Conservation (phyloP, 768 basidiomycete species). For the Naganishia kalamii region DNA sequence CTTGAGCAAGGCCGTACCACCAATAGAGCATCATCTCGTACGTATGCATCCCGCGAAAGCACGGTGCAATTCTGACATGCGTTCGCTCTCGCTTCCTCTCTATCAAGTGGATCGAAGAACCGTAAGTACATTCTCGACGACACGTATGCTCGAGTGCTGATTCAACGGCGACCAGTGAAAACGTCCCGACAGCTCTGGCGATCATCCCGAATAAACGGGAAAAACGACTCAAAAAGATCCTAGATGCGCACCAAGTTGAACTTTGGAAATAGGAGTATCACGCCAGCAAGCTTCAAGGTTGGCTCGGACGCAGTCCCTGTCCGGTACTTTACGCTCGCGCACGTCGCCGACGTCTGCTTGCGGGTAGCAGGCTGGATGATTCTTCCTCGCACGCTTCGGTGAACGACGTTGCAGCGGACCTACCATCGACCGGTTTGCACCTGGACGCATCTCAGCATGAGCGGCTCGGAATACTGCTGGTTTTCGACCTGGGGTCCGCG, state of each 20-base stretch:
- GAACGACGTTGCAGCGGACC: no score
- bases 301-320: no score
- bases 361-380: no score
- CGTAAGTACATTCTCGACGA: slow-evolving; percentile 29
- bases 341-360: no score
- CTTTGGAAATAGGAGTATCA: slow-evolving; percentile 30
- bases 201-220: slow-evolving; percentile 44
- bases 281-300: no score
- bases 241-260: slow-evolving; percentile 33
- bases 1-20: slow-evolving; percentile 27
- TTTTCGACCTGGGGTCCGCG: no score
- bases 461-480: no score
- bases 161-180: slow-evolving; percentile 31
- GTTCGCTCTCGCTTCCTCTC: background rate
- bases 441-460: no score
- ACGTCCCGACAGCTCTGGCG: slow-evolving; percentile 44
- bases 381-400: no score
- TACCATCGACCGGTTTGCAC: no score
- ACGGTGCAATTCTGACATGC: background rate
- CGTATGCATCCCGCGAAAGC: background rate
- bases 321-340: no score
- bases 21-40: slow-evolving; percentile 37
- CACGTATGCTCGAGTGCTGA: background rate
- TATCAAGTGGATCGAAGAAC: slow-evolving; percentile 45
- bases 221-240: slow-evolving; percentile 37